Evolutionary conservation across 345 rosid genomes (phyloP).

Genomic region (Erodium maritimum): DNA sequence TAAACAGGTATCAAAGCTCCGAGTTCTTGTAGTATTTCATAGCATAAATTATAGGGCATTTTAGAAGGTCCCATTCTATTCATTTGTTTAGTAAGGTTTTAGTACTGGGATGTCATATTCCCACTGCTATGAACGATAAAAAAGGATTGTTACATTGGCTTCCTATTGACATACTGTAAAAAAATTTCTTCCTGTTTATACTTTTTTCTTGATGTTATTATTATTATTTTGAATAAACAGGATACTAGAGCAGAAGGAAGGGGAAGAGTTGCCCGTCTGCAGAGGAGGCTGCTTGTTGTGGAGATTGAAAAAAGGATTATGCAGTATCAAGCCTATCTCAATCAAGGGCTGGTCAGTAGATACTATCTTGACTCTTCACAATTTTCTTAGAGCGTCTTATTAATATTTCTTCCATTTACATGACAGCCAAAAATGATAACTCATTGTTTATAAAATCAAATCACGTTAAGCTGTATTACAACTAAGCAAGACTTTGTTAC

Average conservation of each 20-base stretch:
- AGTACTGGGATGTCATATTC: too few species aligned
- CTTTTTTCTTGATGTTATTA: neutral
- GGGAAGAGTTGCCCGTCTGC: slow-evolving; percentile 70
- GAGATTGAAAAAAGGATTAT: slow-evolving; percentile 76
- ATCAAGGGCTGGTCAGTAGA: slow-evolving; percentile 67
- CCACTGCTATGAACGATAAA: too few species aligned
- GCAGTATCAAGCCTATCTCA: slow-evolving; percentile 60
- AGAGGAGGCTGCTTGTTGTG: slow-evolving; percentile 70
- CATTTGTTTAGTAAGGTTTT: too few species aligned
- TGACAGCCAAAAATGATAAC: neutral
- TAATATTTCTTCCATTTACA: neutral
- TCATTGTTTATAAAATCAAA: too few species aligned
- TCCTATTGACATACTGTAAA: too few species aligned
- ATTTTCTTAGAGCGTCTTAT: too few species aligned
- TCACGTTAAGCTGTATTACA: neutral
- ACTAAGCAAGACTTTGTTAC: neutral
- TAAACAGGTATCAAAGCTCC: slow-evolving; percentile 35
- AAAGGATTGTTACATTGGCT: too few species aligned
- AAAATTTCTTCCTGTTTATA: neutral
- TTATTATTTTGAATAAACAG: slow-evolving; percentile 23
- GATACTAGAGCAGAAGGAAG: slow-evolving; percentile 86
- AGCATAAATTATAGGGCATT: too few species aligned
- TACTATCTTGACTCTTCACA: neutral
- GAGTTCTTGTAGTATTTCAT: too few species aligned
- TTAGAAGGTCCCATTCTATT: neutral